phyloP scores from a whole-genome alignment of 2,329 filamentous ascomycete species.

The Clarireedia homoeocarpa region DNA sequence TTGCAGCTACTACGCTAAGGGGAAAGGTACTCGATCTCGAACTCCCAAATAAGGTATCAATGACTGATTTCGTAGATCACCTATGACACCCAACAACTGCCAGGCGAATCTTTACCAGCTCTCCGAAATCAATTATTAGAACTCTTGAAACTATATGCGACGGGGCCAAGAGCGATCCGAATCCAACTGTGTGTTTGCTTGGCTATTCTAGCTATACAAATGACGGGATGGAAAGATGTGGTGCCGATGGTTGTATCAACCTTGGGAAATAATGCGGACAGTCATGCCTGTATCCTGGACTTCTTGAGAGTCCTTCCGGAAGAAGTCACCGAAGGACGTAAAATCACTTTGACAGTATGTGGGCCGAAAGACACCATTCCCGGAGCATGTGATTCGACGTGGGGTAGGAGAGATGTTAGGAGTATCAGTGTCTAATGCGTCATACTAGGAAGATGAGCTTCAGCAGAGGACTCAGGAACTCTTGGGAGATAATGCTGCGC shows the following conservation, averaged over 20 bases:
- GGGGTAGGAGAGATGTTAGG: constrained; percentile 29
- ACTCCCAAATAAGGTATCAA: neutral
- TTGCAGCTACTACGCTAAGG: constrained; percentile 93
- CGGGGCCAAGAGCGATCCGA: constrained; percentile 75
- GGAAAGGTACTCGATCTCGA: constrained; percentile 66
- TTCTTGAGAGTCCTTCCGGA: constrained; percentile 95
- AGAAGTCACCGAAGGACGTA: constrained; percentile 98
- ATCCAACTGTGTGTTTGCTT: constrained; percentile 93
- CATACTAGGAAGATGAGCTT: constrained; percentile 86
- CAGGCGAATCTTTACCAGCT: constrained; percentile 62
- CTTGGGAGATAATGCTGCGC: constrained; percentile 79
- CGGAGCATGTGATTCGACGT: constrained; percentile 29
- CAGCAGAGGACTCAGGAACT: constrained; percentile 77
- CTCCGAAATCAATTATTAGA: constrained; percentile 79
- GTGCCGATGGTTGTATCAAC: constrained; percentile 71
- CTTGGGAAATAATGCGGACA: constrained; percentile 67
- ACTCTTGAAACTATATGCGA: constrained; percentile 72
- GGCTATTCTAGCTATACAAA: constrained; percentile 90
- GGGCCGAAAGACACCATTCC: constrained; percentile 50
- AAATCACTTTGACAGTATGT: constrained; percentile 98
- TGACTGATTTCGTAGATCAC: constrained; percentile 61
- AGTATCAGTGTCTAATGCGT: constrained; percentile 40
- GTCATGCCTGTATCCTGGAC: constrained; percentile 83
- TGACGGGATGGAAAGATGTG: constrained; percentile 93
- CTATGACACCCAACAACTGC: constrained; percentile 88